Evolutionary conservation across 345 rosid genomes (phyloP).

Genomic region (Noccaea bulbosa): DNA sequence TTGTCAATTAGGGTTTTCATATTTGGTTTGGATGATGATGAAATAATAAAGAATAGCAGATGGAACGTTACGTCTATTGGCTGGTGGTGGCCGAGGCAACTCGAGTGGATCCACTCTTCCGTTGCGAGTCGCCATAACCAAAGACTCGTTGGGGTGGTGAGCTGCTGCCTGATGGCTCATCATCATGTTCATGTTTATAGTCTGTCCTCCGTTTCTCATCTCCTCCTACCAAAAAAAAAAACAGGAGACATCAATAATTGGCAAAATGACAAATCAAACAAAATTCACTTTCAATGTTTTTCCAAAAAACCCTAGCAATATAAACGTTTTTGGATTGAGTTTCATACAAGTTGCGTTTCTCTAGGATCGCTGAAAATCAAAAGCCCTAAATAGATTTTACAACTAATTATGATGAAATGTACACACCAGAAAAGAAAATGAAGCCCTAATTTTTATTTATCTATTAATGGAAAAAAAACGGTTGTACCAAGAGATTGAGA

Average conservation of each 20-base stretch:
- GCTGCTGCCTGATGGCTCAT: constrained; percentile 52
- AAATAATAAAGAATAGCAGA: constrained; percentile 19
- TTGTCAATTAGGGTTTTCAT: constrained; percentile 17
- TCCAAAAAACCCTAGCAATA: constrained; percentile 18
- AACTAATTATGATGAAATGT: too few species aligned
- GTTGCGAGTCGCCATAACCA: constrained; percentile 48
- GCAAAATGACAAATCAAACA: constrained; percentile 3
- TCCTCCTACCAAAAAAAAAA: constrained; percentile 60
- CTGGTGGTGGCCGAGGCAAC: constrained; percentile 65
- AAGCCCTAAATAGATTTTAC: background rate
- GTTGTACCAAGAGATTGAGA: constrained; percentile 31
- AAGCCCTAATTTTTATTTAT: too few species aligned
- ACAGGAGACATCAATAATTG: background rate
- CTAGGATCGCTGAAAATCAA: background rate
- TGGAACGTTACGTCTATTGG: constrained; percentile 74
- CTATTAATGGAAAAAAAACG: background rate
- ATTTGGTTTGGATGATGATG: background rate
- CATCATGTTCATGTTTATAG: constrained; percentile 58
- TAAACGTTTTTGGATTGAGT: constrained; percentile 7
- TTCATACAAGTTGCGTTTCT: background rate
- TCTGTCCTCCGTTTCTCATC: constrained; percentile 63
- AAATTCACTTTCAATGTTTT: background rate
- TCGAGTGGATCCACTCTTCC: constrained; percentile 50
- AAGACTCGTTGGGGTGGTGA: constrained; percentile 52
- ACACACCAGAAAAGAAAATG: background rate